Evolutionary conservation across 2,329 filamentous ascomycete genomes (phyloP).

Genomic region (Geosmithia flava): DNA sequence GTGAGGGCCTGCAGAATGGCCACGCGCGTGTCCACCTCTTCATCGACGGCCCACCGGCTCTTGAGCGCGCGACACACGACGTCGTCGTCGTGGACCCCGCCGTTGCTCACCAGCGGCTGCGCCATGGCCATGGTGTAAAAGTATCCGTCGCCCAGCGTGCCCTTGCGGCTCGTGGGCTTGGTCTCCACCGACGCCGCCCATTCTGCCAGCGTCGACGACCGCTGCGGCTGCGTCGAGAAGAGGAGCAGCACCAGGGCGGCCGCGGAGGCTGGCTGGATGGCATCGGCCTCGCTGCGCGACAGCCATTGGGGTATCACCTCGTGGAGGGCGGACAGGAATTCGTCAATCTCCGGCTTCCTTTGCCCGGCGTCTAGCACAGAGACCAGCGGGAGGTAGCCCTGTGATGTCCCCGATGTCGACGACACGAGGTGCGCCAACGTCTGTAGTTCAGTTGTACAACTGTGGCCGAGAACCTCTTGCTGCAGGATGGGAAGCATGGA

Average conservation of each 20-base stretch:
- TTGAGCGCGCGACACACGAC: conserved; percentile 31
- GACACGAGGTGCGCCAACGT: conserved; percentile 8
- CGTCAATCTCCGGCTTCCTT: conserved; percentile 4
- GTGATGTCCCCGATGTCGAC: conserved; percentile 2
- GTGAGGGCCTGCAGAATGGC: conserved; percentile 43
- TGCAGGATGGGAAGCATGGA: conserved; percentile 36
- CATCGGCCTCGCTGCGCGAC: conserved; percentile 33
- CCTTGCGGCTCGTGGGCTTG: conserved; percentile 17
- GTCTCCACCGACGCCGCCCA: conserved; percentile 33
- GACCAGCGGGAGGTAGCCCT: conserved; percentile 10
- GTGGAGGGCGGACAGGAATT: conserved; percentile 13
- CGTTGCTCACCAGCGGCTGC: conserved; percentile 23
- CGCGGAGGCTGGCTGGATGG: conserved; percentile 33
- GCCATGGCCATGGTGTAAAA: conserved; percentile 40
- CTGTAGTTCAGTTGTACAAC: background rate
- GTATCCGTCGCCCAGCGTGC: conserved; percentile 32
- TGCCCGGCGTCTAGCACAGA: conserved; percentile 6
- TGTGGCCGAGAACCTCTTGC: conserved; percentile 12
- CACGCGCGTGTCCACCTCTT: conserved; percentile 37
- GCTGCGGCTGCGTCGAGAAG: conserved; percentile 22
- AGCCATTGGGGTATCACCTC: conserved; percentile 32
- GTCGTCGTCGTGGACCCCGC: conserved; percentile 10
- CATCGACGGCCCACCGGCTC: conserved; percentile 38
- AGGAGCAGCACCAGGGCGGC: conserved; percentile 38
- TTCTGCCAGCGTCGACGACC: conserved; percentile 23